A percentile compares a stretch with the other conserved stretches of the same genome.
phyloP scores from a whole-genome alignment of 371 early-diverging fungal species.

The Nosema muscidifuracis region DNA sequence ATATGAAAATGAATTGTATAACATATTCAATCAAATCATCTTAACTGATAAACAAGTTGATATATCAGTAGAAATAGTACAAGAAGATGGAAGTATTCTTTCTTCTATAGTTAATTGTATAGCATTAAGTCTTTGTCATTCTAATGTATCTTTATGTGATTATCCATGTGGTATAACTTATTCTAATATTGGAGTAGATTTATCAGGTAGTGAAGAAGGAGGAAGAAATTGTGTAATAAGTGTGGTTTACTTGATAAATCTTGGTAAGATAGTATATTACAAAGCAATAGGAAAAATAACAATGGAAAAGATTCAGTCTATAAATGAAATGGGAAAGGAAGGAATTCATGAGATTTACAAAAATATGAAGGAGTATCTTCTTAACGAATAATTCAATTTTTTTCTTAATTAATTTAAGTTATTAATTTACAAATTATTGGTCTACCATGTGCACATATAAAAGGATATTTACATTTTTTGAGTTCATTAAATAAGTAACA shows the following conservation, averaged over 20 bases:
- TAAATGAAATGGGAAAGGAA: constrained; percentile 3
- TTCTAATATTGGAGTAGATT: constrained; percentile 25
- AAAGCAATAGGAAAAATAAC: constrained; percentile 14
- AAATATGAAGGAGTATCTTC: neutral
- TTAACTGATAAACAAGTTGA: constrained; percentile 16
- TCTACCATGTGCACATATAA: constrained; percentile 10
- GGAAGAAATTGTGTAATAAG: neutral
- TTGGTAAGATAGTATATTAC: constrained; percentile 35
- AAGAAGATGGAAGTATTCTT: constrained; percentile 48
- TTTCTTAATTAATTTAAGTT: neutral
- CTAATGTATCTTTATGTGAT: constrained; percentile 41
- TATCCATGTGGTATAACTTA: constrained; percentile 19
- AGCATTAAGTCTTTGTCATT: constrained; percentile 31
- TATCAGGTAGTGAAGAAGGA: constrained; percentile 27
- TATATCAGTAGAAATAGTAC: constrained; percentile 31
- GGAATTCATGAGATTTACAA: neutral
- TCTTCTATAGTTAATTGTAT: constrained; percentile 42
- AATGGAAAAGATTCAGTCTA: neutral
- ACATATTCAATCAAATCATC: constrained; percentile 35
- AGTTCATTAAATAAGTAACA: neutral
- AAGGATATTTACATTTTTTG: neutral
- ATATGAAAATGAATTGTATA: constrained; percentile 11
- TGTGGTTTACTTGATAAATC: constrained; percentile 38
- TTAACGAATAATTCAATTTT: neutral
- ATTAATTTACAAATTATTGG: neutral